Conservation (phyloP, 2,329 filamentous ascomycete genomes). For the Colletotrichum gloeosporioides region DNA sequence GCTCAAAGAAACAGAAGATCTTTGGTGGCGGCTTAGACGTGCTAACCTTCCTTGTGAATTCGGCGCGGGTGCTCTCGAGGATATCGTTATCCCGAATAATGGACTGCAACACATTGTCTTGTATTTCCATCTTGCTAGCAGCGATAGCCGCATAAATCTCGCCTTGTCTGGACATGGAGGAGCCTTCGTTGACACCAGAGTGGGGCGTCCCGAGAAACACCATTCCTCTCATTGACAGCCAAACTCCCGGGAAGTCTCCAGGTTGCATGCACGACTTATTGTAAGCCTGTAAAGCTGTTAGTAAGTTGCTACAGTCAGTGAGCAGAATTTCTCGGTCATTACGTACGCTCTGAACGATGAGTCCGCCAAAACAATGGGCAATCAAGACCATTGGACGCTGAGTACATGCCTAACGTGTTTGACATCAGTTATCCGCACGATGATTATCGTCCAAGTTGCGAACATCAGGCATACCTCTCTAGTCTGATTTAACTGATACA, state of each 20-base stretch:
- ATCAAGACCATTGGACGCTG: background rate
- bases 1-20: background rate
- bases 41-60: background rate
- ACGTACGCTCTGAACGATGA: background rate
- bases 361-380: background rate
- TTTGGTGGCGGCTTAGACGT: background rate
- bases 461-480: background rate
- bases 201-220: background rate
- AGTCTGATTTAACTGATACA: background rate
- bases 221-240: background rate
- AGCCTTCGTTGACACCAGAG: background rate
- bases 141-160: background rate
- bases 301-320: background rate
- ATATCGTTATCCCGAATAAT: background rate
- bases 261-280: background rate
- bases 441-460: background rate
- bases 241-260: background rate
- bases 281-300: background rate
- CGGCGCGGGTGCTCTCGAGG: background rate
- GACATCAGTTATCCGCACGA: background rate
- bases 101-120: background rate
- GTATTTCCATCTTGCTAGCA: background rate
- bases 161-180: background rate
- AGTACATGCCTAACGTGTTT: background rate
- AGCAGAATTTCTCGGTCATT: background rate